Base-by-base conservation (phyloP, 2,329 filamentous ascomycete species). In the Leptographium procerum region DNA sequence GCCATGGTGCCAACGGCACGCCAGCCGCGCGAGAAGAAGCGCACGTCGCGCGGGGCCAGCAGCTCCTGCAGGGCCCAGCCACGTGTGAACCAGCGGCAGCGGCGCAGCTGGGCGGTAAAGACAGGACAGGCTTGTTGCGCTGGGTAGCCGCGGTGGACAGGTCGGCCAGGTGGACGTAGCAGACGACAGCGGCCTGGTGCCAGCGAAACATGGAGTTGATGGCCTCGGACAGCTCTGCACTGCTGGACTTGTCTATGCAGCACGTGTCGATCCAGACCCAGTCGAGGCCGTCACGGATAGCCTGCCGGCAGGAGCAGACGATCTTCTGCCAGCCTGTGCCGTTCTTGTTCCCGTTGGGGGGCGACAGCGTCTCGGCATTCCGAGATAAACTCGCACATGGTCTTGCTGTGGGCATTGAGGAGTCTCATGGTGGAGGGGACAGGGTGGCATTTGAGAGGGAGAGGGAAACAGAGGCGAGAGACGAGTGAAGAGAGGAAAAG, bases 231-330 rank as follows among this genome's bases (percentile, higher is more conserved):
- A 73, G 63, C 63, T 72, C 71, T 0, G 69, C 63, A 48, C 65
- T 69, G 57, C 64, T 68, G 1, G 60, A 61, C 60, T 72, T 72
- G 61, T 72, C 67, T 57, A 73, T 72, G 55, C 71, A 73, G 62
- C 68, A 71, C 1, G 70, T 72, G 61, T 73, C 71, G 9, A 71
- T 63, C 71, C 71, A 73, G 19, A 66, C 61, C 48, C 69, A 72
- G 4, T 53, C 61, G 6, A 68, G 56, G 9, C 64, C 65, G 51
- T 71, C 68, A 6, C 59, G 57, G 4, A 29, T 8, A 3, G 68
- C 66, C 9, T 65, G 62, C 48, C 61, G 54, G 47, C 62, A 64
- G 48, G 64, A 63, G 2, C 58, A 60, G 3, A 61, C 40, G 26
- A 71, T 65, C 55, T 70, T 71, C 31, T 31, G 26, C 45, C 65